Percentiles rank a stretch among this genome's conserved stretches.
phyloP scores from a whole-genome alignment of 2,329 filamentous ascomycete genomes.

The Aspergillus thermomutatus region DNA sequence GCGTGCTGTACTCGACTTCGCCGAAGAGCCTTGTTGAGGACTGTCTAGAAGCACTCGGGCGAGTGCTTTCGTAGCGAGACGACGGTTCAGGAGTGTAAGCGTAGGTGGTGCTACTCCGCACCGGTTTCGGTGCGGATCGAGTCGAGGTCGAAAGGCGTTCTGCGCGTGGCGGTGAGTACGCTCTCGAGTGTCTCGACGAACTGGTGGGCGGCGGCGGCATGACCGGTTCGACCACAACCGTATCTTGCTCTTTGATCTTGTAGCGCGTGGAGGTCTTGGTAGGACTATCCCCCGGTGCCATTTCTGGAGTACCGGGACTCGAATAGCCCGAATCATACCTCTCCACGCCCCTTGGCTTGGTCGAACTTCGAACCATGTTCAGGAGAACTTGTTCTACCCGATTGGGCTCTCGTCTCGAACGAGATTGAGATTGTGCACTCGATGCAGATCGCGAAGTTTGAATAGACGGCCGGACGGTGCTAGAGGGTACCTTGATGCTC shows the following conservation, averaged over 20 bases:
- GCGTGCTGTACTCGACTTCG: constrained; percentile 22
- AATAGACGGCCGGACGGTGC: constrained; percentile 27
- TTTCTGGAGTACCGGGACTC: constrained; percentile 43
- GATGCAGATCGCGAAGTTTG: constrained; percentile 30
- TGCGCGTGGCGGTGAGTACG: constrained; percentile 26
- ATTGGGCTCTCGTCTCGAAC: constrained; percentile 28
- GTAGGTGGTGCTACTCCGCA: constrained; percentile 28
- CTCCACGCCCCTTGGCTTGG: constrained; percentile 33
- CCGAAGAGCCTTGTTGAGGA: constrained; percentile 15
- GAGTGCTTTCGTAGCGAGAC: constrained; percentile 21
- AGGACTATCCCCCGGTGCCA: constrained; percentile 29
- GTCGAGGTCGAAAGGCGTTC: constrained; percentile 18
- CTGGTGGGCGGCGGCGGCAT: constrained; percentile 15
- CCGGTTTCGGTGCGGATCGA: constrained; percentile 20
- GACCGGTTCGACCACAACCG: constrained; percentile 25
- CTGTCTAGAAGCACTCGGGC: constrained; percentile 14
- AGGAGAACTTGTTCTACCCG: constrained; percentile 25
- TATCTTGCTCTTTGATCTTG: constrained; percentile 29
- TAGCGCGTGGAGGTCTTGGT: constrained; percentile 34
- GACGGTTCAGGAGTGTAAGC: constrained; percentile 21
- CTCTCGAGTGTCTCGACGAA: constrained; percentile 24
- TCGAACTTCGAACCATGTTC: constrained; percentile 24
- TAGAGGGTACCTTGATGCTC: constrained; percentile 25
- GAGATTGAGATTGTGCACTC: constrained; percentile 25
- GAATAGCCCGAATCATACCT: constrained; percentile 45